Evolutionary conservation across 208 protist species (phyloP), one percentile per base, ranked within the genome.

Genomic region (Phytomonas sp.): DNA sequence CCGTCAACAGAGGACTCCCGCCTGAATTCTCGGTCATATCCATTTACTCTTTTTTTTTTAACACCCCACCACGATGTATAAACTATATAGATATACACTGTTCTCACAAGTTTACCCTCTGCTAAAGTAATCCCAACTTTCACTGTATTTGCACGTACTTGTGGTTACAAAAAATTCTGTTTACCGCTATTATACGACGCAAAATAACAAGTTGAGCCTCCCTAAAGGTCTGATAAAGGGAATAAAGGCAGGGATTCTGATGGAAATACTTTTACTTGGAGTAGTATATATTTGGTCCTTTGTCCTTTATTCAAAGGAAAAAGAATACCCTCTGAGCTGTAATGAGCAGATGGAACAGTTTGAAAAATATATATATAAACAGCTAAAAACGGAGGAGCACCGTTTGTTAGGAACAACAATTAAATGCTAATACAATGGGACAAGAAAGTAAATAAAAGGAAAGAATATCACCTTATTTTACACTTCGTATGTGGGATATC

Each of bases 371-470:
- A 19, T 49, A 49, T 4, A 49, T 49, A 19, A 49, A 49, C 12
- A 16, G 14, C 40, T 3, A 49, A 16, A 49, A 23, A 19, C 40
- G 12, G 19, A 49, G 40, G 14, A 49, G 19, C 12, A 49, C 12
- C 40, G 14, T 19, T 12, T 49, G 12, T 23, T 49, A 49, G 40
- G 40, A 49, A 12, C 69, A 73, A 59, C 33, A 66, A 56, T 12
- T 64, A 56, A 70, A 33, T 67, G 26, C 14, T 60, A 30, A 67
- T 29, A 77, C 19, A 69, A 60, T 40, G 45, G 0, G 56, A 56
- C 26, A 1, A 69, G 3, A 65, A 69, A 74, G 31, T 70, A 74
- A n/a, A 64, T 12, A 19, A 40, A 40, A 49, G 40, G 19, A 49
- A 49, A 19, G 40, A 19, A 19, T 49, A 37, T 49, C 40, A 4